Evolutionary conservation across 2,329 filamentous ascomycete species (phyloP), one percentile per base, ranked within the genome.

Genomic region (Dactylonectria macrodidyma): DNA sequence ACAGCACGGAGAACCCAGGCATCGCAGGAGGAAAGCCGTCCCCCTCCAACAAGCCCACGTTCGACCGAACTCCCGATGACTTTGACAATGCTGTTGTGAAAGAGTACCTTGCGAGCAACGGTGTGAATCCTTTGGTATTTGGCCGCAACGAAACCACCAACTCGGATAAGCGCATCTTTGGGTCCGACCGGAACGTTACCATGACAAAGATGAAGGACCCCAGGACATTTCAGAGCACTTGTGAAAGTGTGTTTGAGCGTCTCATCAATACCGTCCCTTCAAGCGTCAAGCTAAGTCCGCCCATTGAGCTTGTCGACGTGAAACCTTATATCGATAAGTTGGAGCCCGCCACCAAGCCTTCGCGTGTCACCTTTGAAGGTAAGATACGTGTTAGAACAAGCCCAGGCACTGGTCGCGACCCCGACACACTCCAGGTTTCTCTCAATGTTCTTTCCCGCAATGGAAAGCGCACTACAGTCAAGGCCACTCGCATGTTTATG

Each of bases 231-330:
- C 79, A 79, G 46, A 81, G 73, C 22, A 79, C 81, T 19, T 91
- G 89, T 77, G 79, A 82, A 70, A 80, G 76, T 4, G 82, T 90
- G 19, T 78, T 91, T 46, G 86, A 88, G 74, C 87, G 86, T 75
- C 87, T 91, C 88, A 88, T 91, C 66, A 87, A 91, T n/a, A 82
- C 85, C 4, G 88, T 91, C 0, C 88, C 89, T 2, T 74, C 78
- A 3, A 81, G 81, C 3, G 86, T 89, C 3, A 80, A 79, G 1
- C 83, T 91, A 3, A 84, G 85, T 0, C 85, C 85, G 56, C 82
- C 86, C 2, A 84, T 91, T 62, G 77, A 79, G 10, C 87, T 88
- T 0, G 91, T 91, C 76, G 83, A 83, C 16, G 84, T 90, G 73
- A 91, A 91, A 80, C 89, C 89, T 30, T 30, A 30, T 30, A 30